These are phyloP conservation scores for Exophiala viscosa DNA, from an alignment of 2,329 filamentous ascomycete genomes.

Conservation along the genomic window DNA sequence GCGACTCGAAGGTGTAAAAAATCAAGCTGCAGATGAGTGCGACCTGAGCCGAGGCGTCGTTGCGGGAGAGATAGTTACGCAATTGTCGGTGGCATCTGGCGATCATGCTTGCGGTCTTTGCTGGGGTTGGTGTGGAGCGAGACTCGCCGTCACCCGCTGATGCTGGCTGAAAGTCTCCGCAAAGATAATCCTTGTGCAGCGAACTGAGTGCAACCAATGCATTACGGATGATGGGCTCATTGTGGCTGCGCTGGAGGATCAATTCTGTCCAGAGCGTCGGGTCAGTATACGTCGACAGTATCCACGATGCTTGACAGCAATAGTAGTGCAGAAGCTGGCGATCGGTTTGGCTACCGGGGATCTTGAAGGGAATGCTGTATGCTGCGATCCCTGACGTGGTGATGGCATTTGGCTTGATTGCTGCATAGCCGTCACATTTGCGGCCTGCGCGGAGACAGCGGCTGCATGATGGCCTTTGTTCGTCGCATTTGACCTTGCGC, in stretches of 20 bases:
- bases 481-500: conserved; percentile 16
- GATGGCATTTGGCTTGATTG: conserved; percentile 31
- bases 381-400: conserved; percentile 3
- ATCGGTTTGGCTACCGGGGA: conserved; percentile 12
- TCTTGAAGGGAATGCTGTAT: conserved; percentile 19
- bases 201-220: conserved; percentile 63
- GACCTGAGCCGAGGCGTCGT: conserved; percentile 23
- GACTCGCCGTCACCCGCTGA: neutral
- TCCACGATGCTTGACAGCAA: conserved; percentile 56
- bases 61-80: conserved; percentile 22
- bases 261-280: conserved; percentile 62
- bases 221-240: conserved; percentile 59
- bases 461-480: conserved; percentile 35
- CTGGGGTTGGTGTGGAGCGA: neutral
- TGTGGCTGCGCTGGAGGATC: conserved; percentile 61
- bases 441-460: conserved; percentile 58
- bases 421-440: conserved; percentile 55
- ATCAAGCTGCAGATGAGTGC: conserved; percentile 30
- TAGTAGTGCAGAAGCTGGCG: conserved; percentile 50
- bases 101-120: conserved; percentile 18
- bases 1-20: conserved; percentile 30
- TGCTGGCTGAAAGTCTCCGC: conserved; percentile 4
- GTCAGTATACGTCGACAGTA: conserved; percentile 64
- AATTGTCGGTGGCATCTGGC: conserved; percentile 30
- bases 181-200: conserved; percentile 52